These are phyloP conservation scores for Alternaria angustiovoidea DNA, from an alignment of 2,329 filamentous ascomycete species.

Conservation along the genomic window DNA sequence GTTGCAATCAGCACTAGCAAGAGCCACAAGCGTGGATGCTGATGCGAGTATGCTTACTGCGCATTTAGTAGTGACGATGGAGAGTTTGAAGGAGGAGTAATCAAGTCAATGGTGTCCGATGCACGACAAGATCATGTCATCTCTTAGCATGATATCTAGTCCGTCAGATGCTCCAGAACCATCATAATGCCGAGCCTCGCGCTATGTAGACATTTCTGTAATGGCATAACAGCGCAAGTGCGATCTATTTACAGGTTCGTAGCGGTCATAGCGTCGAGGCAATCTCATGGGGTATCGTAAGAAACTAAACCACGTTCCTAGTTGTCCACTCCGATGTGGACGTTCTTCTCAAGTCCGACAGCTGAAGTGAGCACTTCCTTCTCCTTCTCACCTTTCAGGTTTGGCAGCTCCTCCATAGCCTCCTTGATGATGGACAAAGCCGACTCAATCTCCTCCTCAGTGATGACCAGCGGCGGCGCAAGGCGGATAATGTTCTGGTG, in stretches of 20 bases:
- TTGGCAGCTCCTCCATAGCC: conserved; percentile 82
- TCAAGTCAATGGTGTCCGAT: neutral
- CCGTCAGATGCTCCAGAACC: neutral
- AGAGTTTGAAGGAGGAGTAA: neutral
- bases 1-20: neutral
- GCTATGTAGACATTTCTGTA: neutral
- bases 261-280: neutral
- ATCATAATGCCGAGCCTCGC: neutral
- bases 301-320: conserved; percentile 36
- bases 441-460: conserved; percentile 81
- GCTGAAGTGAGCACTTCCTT: conserved; percentile 60
- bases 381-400: conserved; percentile 62
- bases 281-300: conserved; percentile 25
- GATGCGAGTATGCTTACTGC: neutral
- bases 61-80: neutral
- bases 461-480: conserved; percentile 95
- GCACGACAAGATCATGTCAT: neutral
- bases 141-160: neutral
- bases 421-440: conserved; percentile 82
- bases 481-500: conserved; percentile 98
- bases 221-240: neutral
- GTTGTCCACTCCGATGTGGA: conserved; percentile 67
- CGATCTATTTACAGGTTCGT: neutral
- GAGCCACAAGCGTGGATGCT: neutral
- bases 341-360: conserved; percentile 63